Percentiles rank a stretch among this genome's conserved stretches.
Evolutionary conservation across 345 rosid species (phyloP).

Genomic region (Melaleuca quinquenervia): DNA sequence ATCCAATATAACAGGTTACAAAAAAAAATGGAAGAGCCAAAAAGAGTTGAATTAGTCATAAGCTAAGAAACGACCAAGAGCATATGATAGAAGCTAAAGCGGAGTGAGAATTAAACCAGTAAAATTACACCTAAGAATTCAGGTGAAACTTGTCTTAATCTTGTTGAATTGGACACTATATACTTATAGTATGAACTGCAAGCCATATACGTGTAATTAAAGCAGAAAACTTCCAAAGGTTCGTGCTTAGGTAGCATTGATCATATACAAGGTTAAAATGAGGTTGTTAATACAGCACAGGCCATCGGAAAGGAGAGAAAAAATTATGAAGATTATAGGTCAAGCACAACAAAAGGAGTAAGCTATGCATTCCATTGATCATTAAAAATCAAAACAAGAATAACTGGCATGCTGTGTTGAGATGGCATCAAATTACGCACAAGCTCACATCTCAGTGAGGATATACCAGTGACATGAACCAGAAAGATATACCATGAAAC

Average conservation of each 20-base stretch:
- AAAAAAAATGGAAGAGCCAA: neutral
- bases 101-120: neutral
- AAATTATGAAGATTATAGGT: neutral
- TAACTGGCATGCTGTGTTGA: neutral
- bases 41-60: neutral
- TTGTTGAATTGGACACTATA: neutral
- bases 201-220: neutral
- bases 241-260: neutral
- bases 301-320: neutral
- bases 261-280: neutral
- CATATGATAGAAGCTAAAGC: neutral
- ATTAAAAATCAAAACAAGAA: too few relatives aligned
- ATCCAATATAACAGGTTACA: neutral
- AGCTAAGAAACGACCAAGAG: neutral
- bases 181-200: neutral
- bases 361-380: neutral
- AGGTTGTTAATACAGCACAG: neutral
- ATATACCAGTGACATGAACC: neutral
- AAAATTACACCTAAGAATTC: neutral
- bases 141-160: neutral
- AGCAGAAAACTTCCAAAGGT: neutral
- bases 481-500: neutral
- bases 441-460: neutral
- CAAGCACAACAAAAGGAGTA: neutral
- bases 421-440: neutral